Conservation (phyloP, 495 filamentous ascomycete species). For the Lepidopterella palustris region DNA sequence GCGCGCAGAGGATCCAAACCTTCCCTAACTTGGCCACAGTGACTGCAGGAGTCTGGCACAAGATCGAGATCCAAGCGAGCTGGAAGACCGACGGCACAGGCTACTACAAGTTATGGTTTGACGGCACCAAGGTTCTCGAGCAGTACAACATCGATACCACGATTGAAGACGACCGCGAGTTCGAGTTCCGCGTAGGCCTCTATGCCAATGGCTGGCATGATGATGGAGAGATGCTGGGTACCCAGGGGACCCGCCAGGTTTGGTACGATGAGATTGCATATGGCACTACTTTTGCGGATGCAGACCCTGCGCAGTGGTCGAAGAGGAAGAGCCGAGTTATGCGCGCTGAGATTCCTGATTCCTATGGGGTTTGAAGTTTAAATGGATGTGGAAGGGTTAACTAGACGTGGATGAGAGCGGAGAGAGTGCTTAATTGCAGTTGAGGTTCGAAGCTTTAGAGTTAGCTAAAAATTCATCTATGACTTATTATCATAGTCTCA, state of each 20-base stretch:
- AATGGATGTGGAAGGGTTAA: too few relatives aligned
- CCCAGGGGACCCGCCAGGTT: conserved; percentile 44
- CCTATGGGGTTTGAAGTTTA: too few relatives aligned
- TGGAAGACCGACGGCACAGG: conserved; percentile 47
- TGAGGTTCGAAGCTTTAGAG: too few relatives aligned
- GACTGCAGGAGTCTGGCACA: conserved; percentile 46
- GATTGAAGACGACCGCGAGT: conserved; percentile 40
- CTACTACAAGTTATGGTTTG: conserved; percentile 46
- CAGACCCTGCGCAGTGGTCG: too few relatives aligned
- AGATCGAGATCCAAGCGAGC: conserved; percentile 43
- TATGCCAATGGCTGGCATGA: conserved; percentile 56
- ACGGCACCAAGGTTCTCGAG: conserved; percentile 46
- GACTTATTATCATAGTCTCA: too few relatives aligned
- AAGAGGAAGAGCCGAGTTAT: too few relatives aligned
- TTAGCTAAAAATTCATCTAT: too few relatives aligned
- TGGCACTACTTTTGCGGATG: conserved; percentile 45
- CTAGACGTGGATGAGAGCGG: too few relatives aligned
- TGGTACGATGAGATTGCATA: conserved; percentile 51
- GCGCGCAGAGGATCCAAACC: conserved; percentile 34
- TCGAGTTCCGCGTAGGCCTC: conserved; percentile 50
- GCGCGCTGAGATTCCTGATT: too few relatives aligned
- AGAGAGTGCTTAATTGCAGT: too few relatives aligned
- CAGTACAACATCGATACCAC: conserved; percentile 42
- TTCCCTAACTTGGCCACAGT: conserved; percentile 39
- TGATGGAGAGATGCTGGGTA: conserved; percentile 39